Evolutionary conservation across 169 alveolate species (phyloP), one percentile per base, ranked within the genome.

Genomic region (Babesia divergens): DNA sequence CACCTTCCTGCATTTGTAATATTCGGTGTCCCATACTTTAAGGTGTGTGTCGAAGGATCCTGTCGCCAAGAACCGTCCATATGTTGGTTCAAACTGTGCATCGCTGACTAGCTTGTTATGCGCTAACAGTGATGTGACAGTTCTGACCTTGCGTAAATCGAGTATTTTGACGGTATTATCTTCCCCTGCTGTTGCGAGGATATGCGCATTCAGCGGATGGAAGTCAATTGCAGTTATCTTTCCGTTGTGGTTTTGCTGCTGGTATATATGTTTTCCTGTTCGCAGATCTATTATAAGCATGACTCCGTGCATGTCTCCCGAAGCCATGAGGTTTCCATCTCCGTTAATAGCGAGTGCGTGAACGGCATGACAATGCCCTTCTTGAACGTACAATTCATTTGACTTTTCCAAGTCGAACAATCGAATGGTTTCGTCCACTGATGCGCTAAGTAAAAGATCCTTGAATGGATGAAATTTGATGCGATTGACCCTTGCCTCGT

Each of bases 51-150:
- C 93, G 50, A 88, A 88, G 31, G 93, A 88, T 43, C 89, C 35
- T 14, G 93, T 83, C n/a, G 88, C 84, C 35, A 88, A 76, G 74
- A 55, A 88, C 44, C 93, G 82, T 3, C 93, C 93, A 65, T 86
- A 86, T 8, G 72, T 59, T 31, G 93, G 91, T 51, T 88, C 93
- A 69, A 88, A 88, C 75, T 80, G 69, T 20, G 82, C 76, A 40
- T 74, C 89, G n/a, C 90, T 83, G 22, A 88, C 91, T 26, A 88
- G 80, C 64, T 88, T 88, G 35, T 74, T 77, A 56, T 88, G 93
- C 20, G 89, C 88, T 28, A 88, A 55, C n/a, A 88, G 86, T 18
- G 89, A 74, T 20, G 81, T 83, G 46, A 77, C 75, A 11, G 88
- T 62, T 28, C 70, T 24, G 20, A 88, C 62, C 60, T 88, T 88